Conservation (phyloP, 2,329 filamentous ascomycete genomes). For the Ceratocystis smalleyi region DNA sequence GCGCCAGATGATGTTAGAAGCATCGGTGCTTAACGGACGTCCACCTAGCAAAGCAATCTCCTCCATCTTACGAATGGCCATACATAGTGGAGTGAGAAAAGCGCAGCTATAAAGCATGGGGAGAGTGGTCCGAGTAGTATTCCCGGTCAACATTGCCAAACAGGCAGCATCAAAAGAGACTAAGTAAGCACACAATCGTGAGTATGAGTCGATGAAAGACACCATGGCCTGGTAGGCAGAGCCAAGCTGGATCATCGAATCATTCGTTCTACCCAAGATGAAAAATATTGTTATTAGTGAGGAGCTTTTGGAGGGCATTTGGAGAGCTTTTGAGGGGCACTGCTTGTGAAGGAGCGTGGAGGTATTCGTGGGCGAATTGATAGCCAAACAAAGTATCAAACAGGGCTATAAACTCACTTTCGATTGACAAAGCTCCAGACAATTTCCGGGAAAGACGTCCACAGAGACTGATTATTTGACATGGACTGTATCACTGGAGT, state of each 20-base stretch:
- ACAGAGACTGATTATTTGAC: conserved; percentile 33
- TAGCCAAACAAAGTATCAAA: neutral
- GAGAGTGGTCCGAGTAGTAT: neutral
- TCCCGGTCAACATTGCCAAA: neutral
- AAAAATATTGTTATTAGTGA: neutral
- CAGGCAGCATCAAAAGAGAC: conserved; percentile 31
- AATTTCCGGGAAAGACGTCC: conserved; percentile 37
- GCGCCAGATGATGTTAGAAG: neutral
- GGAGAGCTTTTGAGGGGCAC: neutral
- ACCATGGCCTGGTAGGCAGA: conserved; percentile 15
- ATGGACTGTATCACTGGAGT: conserved; percentile 30
- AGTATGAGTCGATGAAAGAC: conserved; percentile 28
- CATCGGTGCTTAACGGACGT: neutral
- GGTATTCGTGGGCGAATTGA: neutral
- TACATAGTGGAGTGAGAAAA: neutral
- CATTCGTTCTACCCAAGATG: neutral
- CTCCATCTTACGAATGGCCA: neutral
- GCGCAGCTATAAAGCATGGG: neutral
- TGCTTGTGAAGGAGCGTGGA: too few species aligned
- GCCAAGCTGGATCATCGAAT: neutral
- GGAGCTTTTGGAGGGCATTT: neutral
- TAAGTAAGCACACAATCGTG: conserved; percentile 37
- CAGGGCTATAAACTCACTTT: conserved; percentile 4
- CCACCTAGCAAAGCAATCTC: neutral
- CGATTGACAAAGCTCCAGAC: conserved; percentile 26